Evolutionary conservation across 1,284 basidiomycete genomes (phyloP).

Genomic region (Malassezia restricta): DNA sequence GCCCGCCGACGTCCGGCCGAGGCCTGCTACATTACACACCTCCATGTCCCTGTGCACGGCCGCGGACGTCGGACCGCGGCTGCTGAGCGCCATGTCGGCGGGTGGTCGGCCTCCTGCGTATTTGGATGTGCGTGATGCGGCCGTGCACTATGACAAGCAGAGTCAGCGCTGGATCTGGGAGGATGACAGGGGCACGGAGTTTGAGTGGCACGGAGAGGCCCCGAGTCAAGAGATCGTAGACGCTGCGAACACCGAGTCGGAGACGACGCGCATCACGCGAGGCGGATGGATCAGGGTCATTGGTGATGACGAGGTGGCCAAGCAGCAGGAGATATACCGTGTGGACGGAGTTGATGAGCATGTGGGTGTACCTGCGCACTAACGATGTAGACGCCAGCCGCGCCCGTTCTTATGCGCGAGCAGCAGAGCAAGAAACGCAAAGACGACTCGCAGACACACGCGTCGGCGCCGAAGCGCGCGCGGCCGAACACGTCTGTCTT

Average conservation of each 20-base stretch:
- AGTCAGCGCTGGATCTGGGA: slow-evolving; percentile 75
- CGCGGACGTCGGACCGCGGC: not conserved
- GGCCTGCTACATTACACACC: slow-evolving; percentile 8
- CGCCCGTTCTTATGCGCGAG: slow-evolving; percentile 14
- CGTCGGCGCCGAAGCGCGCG: slow-evolving; percentile 15
- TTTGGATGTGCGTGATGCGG: slow-evolving; percentile 17
- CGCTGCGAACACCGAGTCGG: not conserved
- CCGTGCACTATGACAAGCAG: slow-evolving; percentile 60
- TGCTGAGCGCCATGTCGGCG: not conserved
- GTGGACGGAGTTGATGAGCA: slow-evolving; percentile 79
- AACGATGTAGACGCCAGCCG: slow-evolving; percentile 17
- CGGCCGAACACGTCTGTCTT: slow-evolving; percentile 64
- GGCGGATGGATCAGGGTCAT: slow-evolving; percentile 37
- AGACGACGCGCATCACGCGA: not conserved
- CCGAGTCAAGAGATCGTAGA: slow-evolving; percentile 6
- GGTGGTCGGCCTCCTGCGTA: slow-evolving; percentile 10
- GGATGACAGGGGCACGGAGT: slow-evolving; percentile 61
- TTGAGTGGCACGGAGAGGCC: slow-evolving; percentile 61
- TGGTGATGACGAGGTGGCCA: slow-evolving; percentile 66
- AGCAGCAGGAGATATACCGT: slow-evolving; percentile 84
- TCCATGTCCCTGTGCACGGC: not conserved
- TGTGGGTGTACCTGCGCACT: slow-evolving; percentile 49
- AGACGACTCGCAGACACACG: not conserved
- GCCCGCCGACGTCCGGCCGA: not conserved
- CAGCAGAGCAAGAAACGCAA: slow-evolving; percentile 14